Base-by-base conservation (phyloP, 257 asterid genomes). In the Lycium barbarum region DNA sequence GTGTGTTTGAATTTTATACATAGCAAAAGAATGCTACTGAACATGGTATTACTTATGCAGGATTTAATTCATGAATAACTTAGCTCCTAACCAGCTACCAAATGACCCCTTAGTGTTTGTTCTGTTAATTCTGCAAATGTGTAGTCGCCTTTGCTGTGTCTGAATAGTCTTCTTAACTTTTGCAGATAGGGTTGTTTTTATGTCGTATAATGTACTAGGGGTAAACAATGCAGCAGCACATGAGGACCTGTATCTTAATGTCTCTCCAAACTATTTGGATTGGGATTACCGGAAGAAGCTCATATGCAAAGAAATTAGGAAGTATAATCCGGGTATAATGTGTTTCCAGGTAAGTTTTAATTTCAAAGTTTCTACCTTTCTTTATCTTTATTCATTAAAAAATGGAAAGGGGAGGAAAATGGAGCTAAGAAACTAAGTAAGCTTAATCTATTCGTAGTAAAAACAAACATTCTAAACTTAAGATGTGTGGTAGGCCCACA, bases 191-290 rank as follows among this genome's bases (percentile, higher is more conserved):
- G 68, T 91, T 73, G 90, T 93, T 67, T 80, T 95, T 86, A 89
- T 93, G 83, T 93, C 97, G 9, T 94, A 95, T 87, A 95, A 95
- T 88, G 84, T 95, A 87, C 91, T 95, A 86, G 99, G 97, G 5
- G 97, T 88, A 49, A 92, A 90, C 65, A 95, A 95, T 89, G 94
- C 94, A 26, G 59, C 78, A 65, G 90, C 88, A 53, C 99, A 95
- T 90, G 93, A 91, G 12, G 84, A 95, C 67, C 85, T 94, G 82
- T 95, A 95, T 89, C 68, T 49, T 20, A 86, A 88, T 58, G 92
- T 92, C 51, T 51, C 88, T 9, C 91, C 91, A 18, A 83, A 90
- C 49, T 88, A 88, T 81, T 86, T 95, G 90, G 92, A 91, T 80
- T 95, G 99, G 99, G 90, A 89, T 47, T 89, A 90, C 81, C 90